These are phyloP conservation scores for Prunus mongolica DNA, from an alignment of 306 rosid genomes.

Conservation along the genomic window DNA sequence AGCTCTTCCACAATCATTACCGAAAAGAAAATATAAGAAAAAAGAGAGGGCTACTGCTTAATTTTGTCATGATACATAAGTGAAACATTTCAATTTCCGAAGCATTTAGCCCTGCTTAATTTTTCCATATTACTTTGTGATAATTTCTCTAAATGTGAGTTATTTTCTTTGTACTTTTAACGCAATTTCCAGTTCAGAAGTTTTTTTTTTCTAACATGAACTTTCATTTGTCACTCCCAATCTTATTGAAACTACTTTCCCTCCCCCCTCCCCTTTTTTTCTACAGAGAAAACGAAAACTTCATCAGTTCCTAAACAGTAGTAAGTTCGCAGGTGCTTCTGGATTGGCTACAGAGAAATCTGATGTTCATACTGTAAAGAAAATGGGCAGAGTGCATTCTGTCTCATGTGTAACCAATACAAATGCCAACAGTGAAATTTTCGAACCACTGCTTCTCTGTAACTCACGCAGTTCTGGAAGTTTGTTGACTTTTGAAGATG, in stretches of 20 bases:
- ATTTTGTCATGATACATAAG: not conserved
- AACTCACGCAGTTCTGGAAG: slow-evolving; percentile 8
- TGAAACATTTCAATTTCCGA: not conserved
- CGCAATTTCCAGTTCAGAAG: not conserved
- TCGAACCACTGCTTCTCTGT: not conserved
- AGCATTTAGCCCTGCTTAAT: not conserved
- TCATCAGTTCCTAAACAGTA: slow-evolving; percentile 5
- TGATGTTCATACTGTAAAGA: slow-evolving; percentile 1
- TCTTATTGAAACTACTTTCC: not conserved
- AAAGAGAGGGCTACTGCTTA: not conserved
- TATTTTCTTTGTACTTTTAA: not conserved
- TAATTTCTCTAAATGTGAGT: not conserved
- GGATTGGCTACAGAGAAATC: not conserved
- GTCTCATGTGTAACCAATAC: not conserved
- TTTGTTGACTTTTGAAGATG: slow-evolving; percentile 6
- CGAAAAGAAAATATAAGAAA: too few species aligned
- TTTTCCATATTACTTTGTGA: not conserved
- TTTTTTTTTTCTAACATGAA: not conserved
- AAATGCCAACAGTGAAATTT: not conserved
- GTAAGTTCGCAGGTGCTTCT: not conserved
- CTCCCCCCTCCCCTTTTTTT: not conserved
- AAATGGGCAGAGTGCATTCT: not conserved
- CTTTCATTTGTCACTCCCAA: not conserved
- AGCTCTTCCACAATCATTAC: not conserved
- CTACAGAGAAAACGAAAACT: slow-evolving; percentile 23